Evolutionary conservation across 2,329 filamentous ascomycete species (phyloP).

Genomic region (Botrytis hyacinthi): DNA sequence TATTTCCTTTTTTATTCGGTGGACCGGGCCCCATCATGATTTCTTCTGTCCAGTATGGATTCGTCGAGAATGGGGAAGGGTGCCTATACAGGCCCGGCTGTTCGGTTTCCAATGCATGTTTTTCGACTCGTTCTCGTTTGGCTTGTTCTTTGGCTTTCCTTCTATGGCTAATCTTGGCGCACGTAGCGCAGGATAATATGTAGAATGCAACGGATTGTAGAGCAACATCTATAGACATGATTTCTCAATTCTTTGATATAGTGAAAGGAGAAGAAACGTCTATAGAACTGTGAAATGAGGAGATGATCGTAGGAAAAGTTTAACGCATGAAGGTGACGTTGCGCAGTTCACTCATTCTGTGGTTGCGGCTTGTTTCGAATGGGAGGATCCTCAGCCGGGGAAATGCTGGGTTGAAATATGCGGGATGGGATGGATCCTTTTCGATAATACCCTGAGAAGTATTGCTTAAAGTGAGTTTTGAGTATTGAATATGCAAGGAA

Average conservation of each 20-base stretch:
- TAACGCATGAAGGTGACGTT: slow-evolving; percentile 16
- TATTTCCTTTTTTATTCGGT: slow-evolving; percentile 58
- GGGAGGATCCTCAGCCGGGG: background rate
- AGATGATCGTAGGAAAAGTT: slow-evolving; percentile 1
- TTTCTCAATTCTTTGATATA: background rate
- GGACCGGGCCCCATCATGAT: slow-evolving; percentile 77
- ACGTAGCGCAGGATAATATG: slow-evolving; percentile 75
- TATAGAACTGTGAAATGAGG: background rate
- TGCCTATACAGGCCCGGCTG: slow-evolving; percentile 75
- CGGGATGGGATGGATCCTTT: background rate
- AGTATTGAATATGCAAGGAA: background rate
- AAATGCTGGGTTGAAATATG: background rate
- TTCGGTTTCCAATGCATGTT: slow-evolving; percentile 62
- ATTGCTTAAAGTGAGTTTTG: background rate
- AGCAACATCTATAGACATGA: slow-evolving; percentile 56
- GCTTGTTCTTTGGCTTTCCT: slow-evolving; percentile 70
- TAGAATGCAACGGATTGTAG: slow-evolving; percentile 78
- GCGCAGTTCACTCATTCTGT: slow-evolving; percentile 17
- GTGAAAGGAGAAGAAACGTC: background rate
- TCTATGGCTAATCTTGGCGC: slow-evolving; percentile 66
- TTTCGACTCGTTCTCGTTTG: slow-evolving; percentile 63
- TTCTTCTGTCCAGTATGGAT: slow-evolving; percentile 85
- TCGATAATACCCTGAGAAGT: background rate
- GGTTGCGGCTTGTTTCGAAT: slow-evolving; percentile 11
- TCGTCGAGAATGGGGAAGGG: slow-evolving; percentile 79